Evolutionary conservation across 257 asterid genomes (phyloP).

Genomic region (Nicotiana sylvestris): DNA sequence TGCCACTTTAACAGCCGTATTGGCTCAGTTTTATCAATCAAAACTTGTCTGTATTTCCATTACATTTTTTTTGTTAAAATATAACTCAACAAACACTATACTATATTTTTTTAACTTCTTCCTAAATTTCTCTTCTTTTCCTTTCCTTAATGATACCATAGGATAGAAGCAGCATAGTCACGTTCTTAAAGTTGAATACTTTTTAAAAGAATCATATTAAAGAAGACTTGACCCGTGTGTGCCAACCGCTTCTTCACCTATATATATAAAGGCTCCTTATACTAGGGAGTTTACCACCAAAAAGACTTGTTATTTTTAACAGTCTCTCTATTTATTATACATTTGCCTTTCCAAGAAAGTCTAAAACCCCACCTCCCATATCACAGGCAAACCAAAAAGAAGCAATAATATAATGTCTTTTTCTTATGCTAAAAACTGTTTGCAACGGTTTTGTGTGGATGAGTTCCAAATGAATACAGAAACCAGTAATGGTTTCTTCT

Average conservation of each 20-base stretch:
- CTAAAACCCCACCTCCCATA: background rate
- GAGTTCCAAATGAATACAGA: slow-evolving; percentile 8
- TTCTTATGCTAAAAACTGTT: slow-evolving; percentile 42
- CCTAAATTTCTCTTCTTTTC: background rate
- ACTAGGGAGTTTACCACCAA: slow-evolving; percentile 2
- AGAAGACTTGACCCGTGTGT: slow-evolving; percentile 30
- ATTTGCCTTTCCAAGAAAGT: background rate
- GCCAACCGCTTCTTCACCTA: slow-evolving; percentile 3
- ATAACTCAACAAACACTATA: background rate
- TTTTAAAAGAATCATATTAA: slow-evolving; percentile 32
- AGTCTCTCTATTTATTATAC: background rate
- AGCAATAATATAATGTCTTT: slow-evolving; percentile 32
- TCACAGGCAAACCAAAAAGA: background rate
- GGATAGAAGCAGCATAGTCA: background rate
- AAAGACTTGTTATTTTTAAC: background rate
- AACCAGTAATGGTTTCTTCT: slow-evolving; percentile 50
- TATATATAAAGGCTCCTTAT: slow-evolving; percentile 34
- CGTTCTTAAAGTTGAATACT: slow-evolving; percentile 6
- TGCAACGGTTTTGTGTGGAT: slow-evolving; percentile 5
- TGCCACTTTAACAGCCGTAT: slow-evolving; percentile 3
- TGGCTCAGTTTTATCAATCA: background rate
- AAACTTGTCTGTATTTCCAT: background rate
- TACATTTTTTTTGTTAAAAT: background rate
- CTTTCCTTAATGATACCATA: background rate
- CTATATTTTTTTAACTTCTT: background rate